Base-by-base conservation (phyloP, 495 filamentous ascomycete genomes). In the Trichoderma asperelloides region DNA sequence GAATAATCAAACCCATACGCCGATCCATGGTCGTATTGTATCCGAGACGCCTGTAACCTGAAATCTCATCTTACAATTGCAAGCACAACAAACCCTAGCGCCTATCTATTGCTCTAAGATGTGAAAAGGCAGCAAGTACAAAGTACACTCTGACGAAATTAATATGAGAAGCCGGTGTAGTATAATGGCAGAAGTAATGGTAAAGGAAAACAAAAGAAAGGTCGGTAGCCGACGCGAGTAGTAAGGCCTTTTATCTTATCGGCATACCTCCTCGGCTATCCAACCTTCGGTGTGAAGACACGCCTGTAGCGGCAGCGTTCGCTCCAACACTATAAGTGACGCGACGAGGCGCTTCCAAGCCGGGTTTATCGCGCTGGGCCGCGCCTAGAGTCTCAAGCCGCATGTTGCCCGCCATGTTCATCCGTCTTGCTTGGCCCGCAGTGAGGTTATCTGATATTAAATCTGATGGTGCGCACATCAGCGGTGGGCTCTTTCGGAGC, bases 381-480 rank as follows among this genome's bases (percentile, higher is more conserved):
- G 37, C 64, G 23, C 64, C 64, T 12, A 28, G 18, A 12, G 25
- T 65, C 6, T 74, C 66, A 11, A 73, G 63, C 23, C 77, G 69
- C 37, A 78, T 40, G 60, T 75, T 76, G 16, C 75, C 73, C 33
- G 76, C 74, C 43, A 82, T 70, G 57, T 77, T 75, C 78, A 82
- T 83, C 28, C 79, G 73, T 49, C 80, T 69, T 16, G 79, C 80
- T 66, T 81, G 78, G 2, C 78, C 78, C 1, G 75, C 69, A 21
- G 79, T 81, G 65, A 83, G 73, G 2, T 67, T 65, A 25, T 68
- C 66, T 41, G 63, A 41, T 33, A 55, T 63, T 33, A 69, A 43
- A 12, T 75, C 75, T n/a, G 76, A 75, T 33, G 80, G 80, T 49
- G 79, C 79, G 66, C 78, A 82, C 37, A 73, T 70, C 66, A 82